Evolutionary conservation across 2,329 filamentous ascomycete species (phyloP), one percentile per base, ranked within the genome.

Genomic region (Sporothrix euskadiensis): DNA sequence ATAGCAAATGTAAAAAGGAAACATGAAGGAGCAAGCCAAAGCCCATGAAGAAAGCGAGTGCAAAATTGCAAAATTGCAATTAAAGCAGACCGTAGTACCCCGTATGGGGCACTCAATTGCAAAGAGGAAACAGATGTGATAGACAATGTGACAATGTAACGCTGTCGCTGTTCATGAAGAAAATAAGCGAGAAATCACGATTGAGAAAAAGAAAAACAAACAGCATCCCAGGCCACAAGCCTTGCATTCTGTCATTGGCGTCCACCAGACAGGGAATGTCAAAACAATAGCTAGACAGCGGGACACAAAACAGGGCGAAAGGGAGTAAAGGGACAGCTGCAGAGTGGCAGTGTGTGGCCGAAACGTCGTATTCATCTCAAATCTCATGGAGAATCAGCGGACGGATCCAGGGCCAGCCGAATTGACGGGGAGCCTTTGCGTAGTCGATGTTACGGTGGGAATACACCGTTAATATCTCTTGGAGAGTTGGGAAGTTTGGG

Each of bases 321-420:
- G 3, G 16, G 14, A 14, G 10, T 44, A 68, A 26, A 35, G 35
- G 35, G 35, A 35, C 35, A 19, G 44, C n/a, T 7, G 44, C 44
- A 52, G 44, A 35, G 44, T 68, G 10, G 57, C 32, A 61, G 26
- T 61, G 26, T 32, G 63, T 22, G 19, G 32, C 32, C 41, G 63
- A 49, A 47, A 41, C 32, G 59, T 22, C 32, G 59, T 63, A 41
- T 41, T 65, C 59, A 44, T 65, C 9, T 66, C 39, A 16, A 52
- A 12, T 68, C 44, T 68, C 41, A 49, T 68, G 44, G 65, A 66
- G 41, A 52, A 68, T 52, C 44, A 68, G 44, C 44, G 65, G 65
- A n/a, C 30, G 39, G 39, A 19, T 66, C 22, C 39, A 56, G 30
- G 66, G 10, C n/a, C 49, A 54, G 16, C 49, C 66, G 47, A 69